Evolutionary conservation across 2,329 filamentous ascomycete species (phyloP).

Genomic region (Rhinocladiella similis): DNA sequence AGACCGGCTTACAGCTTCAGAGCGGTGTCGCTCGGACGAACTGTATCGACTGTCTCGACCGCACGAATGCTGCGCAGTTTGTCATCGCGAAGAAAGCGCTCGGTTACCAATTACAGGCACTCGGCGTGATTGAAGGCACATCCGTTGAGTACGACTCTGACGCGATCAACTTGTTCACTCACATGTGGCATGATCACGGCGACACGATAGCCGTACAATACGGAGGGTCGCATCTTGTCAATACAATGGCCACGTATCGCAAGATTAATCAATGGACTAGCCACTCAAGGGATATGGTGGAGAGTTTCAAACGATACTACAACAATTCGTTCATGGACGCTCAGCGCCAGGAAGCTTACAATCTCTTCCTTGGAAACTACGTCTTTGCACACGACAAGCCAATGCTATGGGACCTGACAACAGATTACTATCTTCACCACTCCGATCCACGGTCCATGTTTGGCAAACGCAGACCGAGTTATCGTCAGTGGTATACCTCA

Average conservation of each 20-base stretch:
- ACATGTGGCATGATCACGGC: conserved; percentile 98
- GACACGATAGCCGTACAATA: conserved; percentile 98
- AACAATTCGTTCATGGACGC: conserved; percentile 98
- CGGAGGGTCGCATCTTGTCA: conserved; percentile 93
- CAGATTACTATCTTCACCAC: conserved; percentile 96
- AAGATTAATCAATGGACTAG: conserved; percentile 99
- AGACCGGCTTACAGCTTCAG: conserved; percentile 69
- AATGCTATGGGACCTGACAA: conserved; percentile 94
- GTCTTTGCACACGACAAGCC: conserved; percentile 83
- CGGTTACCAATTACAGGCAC: conserved; percentile 85
- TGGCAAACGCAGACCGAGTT: conserved; percentile 63
- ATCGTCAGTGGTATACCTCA: conserved; percentile 87
- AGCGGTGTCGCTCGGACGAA: conserved; percentile 94
- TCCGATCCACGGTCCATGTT: conserved; percentile 75
- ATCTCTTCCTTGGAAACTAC: conserved; percentile 95
- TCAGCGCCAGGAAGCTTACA: conserved; percentile 97
- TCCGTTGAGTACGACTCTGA: conserved; percentile 91
- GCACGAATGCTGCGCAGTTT: conserved; percentile 96
- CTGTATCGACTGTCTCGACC: conserved; percentile 95
- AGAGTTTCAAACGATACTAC: conserved; percentile 98
- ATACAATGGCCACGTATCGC: conserved; percentile 98
- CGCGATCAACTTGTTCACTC: conserved; percentile 91
- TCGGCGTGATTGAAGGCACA: conserved; percentile 79
- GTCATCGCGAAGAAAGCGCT: conserved; percentile 94
- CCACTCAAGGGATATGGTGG: conserved; percentile 96